Percentiles rank a stretch among this genome's conserved stretches.
phyloP scores from a whole-genome alignment of 306 rosid species.

The Cicer bijugum region DNA sequence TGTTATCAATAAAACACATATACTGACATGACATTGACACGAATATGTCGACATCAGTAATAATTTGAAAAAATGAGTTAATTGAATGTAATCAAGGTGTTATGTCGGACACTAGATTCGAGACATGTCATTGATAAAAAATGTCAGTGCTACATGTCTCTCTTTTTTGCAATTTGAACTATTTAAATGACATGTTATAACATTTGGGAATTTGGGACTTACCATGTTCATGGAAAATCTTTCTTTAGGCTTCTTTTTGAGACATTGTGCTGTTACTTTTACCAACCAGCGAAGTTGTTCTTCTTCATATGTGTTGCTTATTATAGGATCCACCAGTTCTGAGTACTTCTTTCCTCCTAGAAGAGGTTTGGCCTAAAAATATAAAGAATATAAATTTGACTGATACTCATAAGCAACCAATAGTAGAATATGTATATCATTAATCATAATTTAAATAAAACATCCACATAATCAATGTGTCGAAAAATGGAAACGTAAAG shows the following conservation, averaged over 20 bases:
- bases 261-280: conserved; percentile 48
- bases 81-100: too few species aligned
- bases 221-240: conserved; percentile 54
- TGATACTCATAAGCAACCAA: conserved; percentile 20
- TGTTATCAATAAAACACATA: too few species aligned
- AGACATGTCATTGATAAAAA: too few species aligned
- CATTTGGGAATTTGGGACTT: conserved; percentile 34
- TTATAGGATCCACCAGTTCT: conserved; percentile 47
- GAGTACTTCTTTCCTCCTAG: conserved; percentile 49
- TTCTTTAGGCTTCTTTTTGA: conserved; percentile 57
- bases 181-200: conserved; percentile 6
- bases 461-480: background rate
- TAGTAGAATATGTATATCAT: conserved; percentile 10
- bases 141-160: background rate
- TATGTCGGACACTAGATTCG: too few species aligned
- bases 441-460: conserved; percentile 13
- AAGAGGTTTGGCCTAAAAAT: conserved; percentile 50
- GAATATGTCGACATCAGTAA: too few species aligned
- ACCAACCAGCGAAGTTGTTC: conserved; percentile 50
- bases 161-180: conserved; percentile 2
- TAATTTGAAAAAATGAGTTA: too few species aligned
- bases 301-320: conserved; percentile 50
- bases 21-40: too few species aligned
- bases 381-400: background rate
- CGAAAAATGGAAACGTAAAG: background rate